A percentile compares a stretch with the other conserved stretches of the same genome.
Conservation (phyloP, 1,139 yeast species). For the Candida sojae region DNA sequence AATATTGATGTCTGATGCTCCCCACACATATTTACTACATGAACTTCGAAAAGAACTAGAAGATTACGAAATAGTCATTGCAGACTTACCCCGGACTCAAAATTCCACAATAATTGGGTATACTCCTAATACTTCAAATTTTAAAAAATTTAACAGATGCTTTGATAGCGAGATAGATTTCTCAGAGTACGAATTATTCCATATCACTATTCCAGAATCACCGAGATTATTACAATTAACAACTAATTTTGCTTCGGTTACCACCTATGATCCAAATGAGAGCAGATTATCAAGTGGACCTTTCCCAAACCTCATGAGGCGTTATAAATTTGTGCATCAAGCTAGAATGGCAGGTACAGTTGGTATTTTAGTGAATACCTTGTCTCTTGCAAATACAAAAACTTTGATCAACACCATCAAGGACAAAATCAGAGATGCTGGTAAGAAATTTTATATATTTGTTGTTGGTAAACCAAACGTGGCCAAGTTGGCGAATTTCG, state of each 20-base stretch:
- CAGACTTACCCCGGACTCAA: conserved; percentile 44
- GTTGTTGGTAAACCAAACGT: conserved; percentile 99
- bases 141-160: conserved; percentile 10
- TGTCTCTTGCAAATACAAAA: conserved; percentile 74
- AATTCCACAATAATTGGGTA: conserved; percentile 46
- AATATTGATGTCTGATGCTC: conserved; percentile 69
- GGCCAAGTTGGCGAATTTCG: conserved; percentile 94
- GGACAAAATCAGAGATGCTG: conserved; percentile 65
- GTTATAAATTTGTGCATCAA: conserved; percentile 83
- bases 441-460: conserved; percentile 88
- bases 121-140: conserved; percentile 17
- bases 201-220: conserved; percentile 71
- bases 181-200: conserved; percentile 57
- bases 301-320: conserved; percentile 73
- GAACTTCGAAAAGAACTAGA: conserved; percentile 35
- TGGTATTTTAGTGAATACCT: conserved; percentile 87
- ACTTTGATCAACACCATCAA: conserved; percentile 61
- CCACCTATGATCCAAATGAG: conserved; percentile 45
- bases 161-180: conserved; percentile 26
- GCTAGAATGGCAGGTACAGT: conserved; percentile 91
- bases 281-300: conserved; percentile 51
- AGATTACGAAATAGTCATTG: conserved; percentile 48
- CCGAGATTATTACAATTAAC: conserved; percentile 77
- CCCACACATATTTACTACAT: conserved; percentile 48
- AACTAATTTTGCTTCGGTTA: conserved; percentile 61